Evolutionary conservation across 345 rosid species (phyloP).

Genomic region (Citrus cavaleriei): DNA sequence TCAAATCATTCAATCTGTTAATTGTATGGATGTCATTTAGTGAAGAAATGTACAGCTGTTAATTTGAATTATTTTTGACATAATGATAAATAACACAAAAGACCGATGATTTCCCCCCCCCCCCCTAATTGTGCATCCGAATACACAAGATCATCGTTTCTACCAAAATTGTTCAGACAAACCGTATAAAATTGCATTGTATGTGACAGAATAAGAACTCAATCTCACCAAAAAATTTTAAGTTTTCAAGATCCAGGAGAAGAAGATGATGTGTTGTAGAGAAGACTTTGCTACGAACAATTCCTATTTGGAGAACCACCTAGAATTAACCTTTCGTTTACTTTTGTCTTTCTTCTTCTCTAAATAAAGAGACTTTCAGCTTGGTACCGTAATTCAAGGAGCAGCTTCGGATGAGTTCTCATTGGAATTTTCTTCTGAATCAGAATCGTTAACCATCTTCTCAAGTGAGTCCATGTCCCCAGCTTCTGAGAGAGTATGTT

Average conservation of each 20-base stretch:
- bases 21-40: neutral
- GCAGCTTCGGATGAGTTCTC: slow-evolving; percentile 21
- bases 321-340: neutral
- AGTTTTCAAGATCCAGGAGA: neutral
- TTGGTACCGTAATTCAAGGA: slow-evolving; percentile 7
- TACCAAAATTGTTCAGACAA: slow-evolving; percentile 1
- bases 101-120: too few species aligned
- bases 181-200: neutral
- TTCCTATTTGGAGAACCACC: neutral
- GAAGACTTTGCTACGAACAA: neutral
- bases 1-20: neutral
- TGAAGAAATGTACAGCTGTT: neutral
- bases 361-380: neutral
- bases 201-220: neutral
- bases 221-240: neutral
- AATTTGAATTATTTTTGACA: neutral
- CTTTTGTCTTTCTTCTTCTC: neutral
- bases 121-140: too few species aligned
- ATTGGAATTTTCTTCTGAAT: slow-evolving; percentile 49
- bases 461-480: slow-evolving; percentile 85
- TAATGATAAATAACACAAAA: neutral
- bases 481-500: slow-evolving; percentile 73
- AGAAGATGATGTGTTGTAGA: neutral
- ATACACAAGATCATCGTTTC: neutral
- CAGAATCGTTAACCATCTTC: slow-evolving; percentile 70